Evolutionary conservation across 495 filamentous ascomycete genomes (phyloP), one percentile per base, ranked within the genome.

Genomic region (Xylaria sp.): DNA sequence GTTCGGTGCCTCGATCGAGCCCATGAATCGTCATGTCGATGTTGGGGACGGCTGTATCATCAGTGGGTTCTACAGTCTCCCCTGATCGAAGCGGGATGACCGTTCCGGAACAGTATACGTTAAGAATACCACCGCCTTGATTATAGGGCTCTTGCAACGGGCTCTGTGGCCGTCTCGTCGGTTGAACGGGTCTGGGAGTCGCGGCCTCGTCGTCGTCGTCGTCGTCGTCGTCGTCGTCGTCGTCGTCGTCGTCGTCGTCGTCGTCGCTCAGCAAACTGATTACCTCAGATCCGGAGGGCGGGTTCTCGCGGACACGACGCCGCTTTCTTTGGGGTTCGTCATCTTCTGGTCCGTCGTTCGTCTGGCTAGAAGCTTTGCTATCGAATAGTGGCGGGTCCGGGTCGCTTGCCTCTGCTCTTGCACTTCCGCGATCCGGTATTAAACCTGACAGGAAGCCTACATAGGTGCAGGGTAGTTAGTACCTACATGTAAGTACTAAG

Each of bases 321-420:
- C 69, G 69, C 57, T 71, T 71, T 37, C 17, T 48, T 29, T 19
- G 69, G 15, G 61, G 61, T 65, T n/a, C 21, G 24, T 55, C 58
- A 15, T 57, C 9, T 21, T 58, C 46, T 12, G n/a, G 11, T 59
- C 6, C 21, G n/a, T 64, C 46, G 48, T 44, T 48, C 33, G 29
- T 37, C 3, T 6, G 26, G 11, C 6, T 15, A 52, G 37, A 37
- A 40, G 62, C 62, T 24, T 52, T 15, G 29, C 19, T 35, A 9
- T 37, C 43, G 21, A 26, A 2, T 24, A 26, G 33, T 41, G n/a
- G n/a, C n/a, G n/a, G n/a, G n/a, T 61, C 29, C n/a, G 57, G 48
- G n/a, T n/a, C 21, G n/a, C 21, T 41, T 29, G 68, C 21, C 44
- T 61, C 43, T 55, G 35, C 24, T 17, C 3, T 44, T 44, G 46